A percentile compares a stretch with the other conserved stretches of the same genome.
Conservation (phyloP, 2,329 filamentous ascomycete genomes). For the Macrophomina tecta region DNA sequence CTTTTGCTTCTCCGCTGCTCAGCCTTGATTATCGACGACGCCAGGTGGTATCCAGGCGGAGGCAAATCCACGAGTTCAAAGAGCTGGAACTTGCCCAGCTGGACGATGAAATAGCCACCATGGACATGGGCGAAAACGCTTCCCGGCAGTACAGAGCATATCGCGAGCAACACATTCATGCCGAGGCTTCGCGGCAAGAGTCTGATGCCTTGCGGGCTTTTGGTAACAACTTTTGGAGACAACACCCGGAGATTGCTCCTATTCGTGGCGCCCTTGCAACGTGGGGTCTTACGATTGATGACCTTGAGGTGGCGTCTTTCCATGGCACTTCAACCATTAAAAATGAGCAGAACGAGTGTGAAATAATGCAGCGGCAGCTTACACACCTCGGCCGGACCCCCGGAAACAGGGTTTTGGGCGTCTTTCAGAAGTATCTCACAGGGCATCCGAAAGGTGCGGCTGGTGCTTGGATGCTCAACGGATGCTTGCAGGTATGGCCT, state of each 20-base stretch:
- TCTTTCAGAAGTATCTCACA: conserved; percentile 48
- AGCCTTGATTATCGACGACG: conserved; percentile 37
- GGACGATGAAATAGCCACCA: conserved; percentile 1
- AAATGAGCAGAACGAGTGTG: conserved; percentile 50
- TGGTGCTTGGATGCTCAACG: conserved; percentile 43
- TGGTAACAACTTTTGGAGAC: conserved; percentile 30
- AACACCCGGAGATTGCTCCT: conserved; percentile 39
- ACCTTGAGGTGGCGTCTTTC: conserved; percentile 47
- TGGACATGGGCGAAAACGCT: background rate
- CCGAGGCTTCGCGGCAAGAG: background rate
- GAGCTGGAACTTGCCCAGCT: conserved; percentile 8
- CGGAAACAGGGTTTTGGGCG: conserved; percentile 42
- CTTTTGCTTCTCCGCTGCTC: conserved; percentile 35
- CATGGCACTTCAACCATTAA: conserved; percentile 50
- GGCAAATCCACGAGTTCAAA: conserved; percentile 29
- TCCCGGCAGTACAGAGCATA: background rate
- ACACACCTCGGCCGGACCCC: conserved; percentile 41
- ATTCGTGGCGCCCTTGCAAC: conserved; percentile 43
- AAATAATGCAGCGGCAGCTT: conserved; percentile 46
- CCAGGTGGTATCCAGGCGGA: background rate
- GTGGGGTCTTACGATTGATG: conserved; percentile 48
- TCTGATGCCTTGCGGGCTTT: conserved; percentile 4
- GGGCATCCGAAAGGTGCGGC: conserved; percentile 50
- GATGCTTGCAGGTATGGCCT: conserved; percentile 38
- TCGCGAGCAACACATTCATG: conserved; percentile 40